These are phyloP conservation scores for Kodamaea kaohsiungensis DNA, from an alignment of 805 yeast species.

Conservation along the genomic window DNA sequence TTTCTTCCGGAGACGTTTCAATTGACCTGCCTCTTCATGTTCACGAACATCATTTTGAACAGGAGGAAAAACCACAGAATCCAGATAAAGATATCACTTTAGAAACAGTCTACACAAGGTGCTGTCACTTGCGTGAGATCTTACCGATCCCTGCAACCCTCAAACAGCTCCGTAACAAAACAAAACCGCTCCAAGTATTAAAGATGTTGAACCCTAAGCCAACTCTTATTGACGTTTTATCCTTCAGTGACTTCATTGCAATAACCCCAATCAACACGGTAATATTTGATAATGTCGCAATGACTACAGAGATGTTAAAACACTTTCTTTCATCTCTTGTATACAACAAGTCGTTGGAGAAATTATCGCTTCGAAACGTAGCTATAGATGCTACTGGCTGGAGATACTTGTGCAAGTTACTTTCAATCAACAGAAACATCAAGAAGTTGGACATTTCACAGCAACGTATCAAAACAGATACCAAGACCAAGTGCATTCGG, in stretches of 20 bases:
- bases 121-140: conserved; percentile 51
- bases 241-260: conserved; percentile 58
- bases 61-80: conserved; percentile 14
- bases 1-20: conserved; percentile 30
- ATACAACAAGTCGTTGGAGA: conserved; percentile 46
- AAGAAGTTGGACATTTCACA: conserved; percentile 59
- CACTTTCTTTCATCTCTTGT: conserved; percentile 49
- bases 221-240: conserved; percentile 55
- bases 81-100: conserved; percentile 17
- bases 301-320: conserved; percentile 55
- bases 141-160: conserved; percentile 53
- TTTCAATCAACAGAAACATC: conserved; percentile 42
- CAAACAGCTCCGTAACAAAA: conserved; percentile 53
- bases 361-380: conserved; percentile 55
- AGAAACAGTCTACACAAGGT: conserved; percentile 51
- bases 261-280: conserved; percentile 56
- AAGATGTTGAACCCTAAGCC: conserved; percentile 60
- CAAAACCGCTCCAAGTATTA: conserved; percentile 53
- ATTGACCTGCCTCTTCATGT: conserved; percentile 74
- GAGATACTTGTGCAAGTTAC: conserved; percentile 50
- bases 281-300: conserved; percentile 57
- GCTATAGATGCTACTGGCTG: conserved; percentile 55
- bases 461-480: conserved; percentile 50
- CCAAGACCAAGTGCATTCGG: conserved; percentile 37
- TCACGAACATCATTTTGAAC: conserved; percentile 55